Evolutionary conservation across 2,329 filamentous ascomycete species (phyloP).

Genomic region (Scytalidium lignicola): DNA sequence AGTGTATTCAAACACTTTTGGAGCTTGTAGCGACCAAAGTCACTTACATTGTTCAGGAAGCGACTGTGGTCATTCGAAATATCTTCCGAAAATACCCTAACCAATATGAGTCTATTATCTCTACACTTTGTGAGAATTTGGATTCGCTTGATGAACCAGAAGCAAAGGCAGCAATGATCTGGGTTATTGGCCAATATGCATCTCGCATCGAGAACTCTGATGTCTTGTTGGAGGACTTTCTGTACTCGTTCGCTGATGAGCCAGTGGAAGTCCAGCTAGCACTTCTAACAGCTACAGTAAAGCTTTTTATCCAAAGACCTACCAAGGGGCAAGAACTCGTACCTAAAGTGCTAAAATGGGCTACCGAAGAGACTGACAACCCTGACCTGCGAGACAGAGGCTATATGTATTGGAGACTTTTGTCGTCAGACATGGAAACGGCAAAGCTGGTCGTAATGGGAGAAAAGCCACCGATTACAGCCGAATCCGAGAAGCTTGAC

Average conservation of each 20-base stretch:
- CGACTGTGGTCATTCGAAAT: conserved; percentile 96
- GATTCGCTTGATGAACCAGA: conserved; percentile 96
- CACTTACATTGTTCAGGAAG: conserved; percentile 97
- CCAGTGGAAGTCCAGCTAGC: conserved; percentile 93
- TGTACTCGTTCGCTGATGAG: conserved; percentile 91
- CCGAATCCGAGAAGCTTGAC: conserved; percentile 92
- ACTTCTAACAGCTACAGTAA: conserved; percentile 91
- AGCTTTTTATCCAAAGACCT: conserved; percentile 94
- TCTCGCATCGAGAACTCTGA: conserved; percentile 97
- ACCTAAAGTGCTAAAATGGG: conserved; percentile 94
- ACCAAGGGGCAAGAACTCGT: conserved; percentile 92
- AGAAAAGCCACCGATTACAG: conserved; percentile 92
- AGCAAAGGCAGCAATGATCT: conserved; percentile 97
- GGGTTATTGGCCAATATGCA: conserved; percentile 98
- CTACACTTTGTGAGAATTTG: conserved; percentile 89
- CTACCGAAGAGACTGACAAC: conserved; percentile 98
- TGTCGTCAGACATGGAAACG: conserved; percentile 84
- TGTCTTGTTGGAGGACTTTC: conserved; percentile 86
- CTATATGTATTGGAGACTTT: conserved; percentile 98
- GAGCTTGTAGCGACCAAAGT: conserved; percentile 97
- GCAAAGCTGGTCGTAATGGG: conserved; percentile 94
- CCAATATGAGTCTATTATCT: conserved; percentile 96
- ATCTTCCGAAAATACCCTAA: conserved; percentile 99
- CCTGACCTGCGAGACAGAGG: conserved; percentile 92
- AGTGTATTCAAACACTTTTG: conserved; percentile 88